phyloP scores from a whole-genome alignment of 2,329 filamentous ascomycete species.

The Aschersonia sp. region DNA sequence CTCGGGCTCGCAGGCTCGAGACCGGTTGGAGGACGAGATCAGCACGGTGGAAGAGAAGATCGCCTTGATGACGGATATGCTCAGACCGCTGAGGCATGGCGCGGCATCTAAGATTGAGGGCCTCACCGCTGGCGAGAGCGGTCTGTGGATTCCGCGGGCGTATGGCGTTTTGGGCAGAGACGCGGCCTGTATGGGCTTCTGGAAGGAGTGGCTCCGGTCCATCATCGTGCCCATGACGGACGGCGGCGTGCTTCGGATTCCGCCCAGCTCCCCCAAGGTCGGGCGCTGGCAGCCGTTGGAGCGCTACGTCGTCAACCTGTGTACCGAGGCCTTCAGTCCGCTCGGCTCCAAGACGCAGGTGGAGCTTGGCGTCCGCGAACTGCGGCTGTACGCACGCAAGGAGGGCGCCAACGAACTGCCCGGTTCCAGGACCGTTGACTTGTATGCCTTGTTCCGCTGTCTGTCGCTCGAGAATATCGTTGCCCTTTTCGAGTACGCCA shows the following conservation, averaged over 20 bases:
- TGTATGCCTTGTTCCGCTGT: conserved; percentile 84
- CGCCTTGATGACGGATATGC: conserved; percentile 85
- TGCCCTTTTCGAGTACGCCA: conserved; percentile 80
- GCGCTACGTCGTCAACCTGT: conserved; percentile 92
- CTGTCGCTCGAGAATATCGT: conserved; percentile 87
- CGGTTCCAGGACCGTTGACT: conserved; percentile 76
- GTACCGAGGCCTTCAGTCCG: conserved; percentile 85
- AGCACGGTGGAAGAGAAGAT: conserved; percentile 96
- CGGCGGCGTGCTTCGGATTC: conserved; percentile 66
- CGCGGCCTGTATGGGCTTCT: conserved; percentile 70
- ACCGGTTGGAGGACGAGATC: conserved; percentile 83
- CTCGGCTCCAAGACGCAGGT: conserved; percentile 91
- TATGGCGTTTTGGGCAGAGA: conserved; percentile 89
- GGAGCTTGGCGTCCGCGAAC: conserved; percentile 75
- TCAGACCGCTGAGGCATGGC: conserved; percentile 82
- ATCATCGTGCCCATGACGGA: conserved; percentile 93
- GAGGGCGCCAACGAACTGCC: conserved; percentile 89
- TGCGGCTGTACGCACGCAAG: conserved; percentile 83
- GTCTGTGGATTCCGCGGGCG: conserved; percentile 86
- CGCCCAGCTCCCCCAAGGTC: conserved; percentile 75
- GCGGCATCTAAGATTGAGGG: conserved; percentile 96
- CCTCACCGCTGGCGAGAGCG: conserved; percentile 85
- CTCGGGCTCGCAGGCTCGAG: conserved; percentile 69
- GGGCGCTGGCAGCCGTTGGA: conserved; percentile 94
- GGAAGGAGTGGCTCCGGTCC: conserved; percentile 96